Base-by-base conservation (phyloP, 306 rosid genomes). In the Cyclanthera cordifolia region DNA sequence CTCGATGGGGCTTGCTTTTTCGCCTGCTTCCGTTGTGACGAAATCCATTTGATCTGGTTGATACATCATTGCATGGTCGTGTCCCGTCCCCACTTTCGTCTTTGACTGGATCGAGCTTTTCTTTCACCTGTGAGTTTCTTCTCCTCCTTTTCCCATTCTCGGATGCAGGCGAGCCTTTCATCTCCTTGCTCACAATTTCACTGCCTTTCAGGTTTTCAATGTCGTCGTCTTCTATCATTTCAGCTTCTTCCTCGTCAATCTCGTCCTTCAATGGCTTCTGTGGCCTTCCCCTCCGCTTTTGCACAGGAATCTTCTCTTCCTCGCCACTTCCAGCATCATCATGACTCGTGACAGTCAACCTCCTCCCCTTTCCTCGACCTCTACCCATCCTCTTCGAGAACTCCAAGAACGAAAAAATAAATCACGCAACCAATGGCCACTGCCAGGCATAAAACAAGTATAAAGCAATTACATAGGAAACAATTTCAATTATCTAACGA, bases 21-120 rank as follows among this genome's bases (percentile, higher is more conserved):
- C 96, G 81, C 85, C 96, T 78, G 77, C 96, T 88, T 8, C 97
- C 90, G 70, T 79, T 84, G 55, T 86, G 95, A 13, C 97, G 84
- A 77, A 86, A 88, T 67, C 97, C 86, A 52, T 74, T 79, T 9
- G 83, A 79, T 61, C 77, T 76, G 5, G 78, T 74, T 21, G 81
- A 77, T 58, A 76, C 80, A 57, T 79, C 83, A 2, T 77, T 74
- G 69, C 73, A 67, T 28, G 83, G 75, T 60, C 74, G 53, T 16
- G 76, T 78, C 10, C 75, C 83, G 19, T 16, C 69, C 12, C 83
- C 81, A 8, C 73, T 82, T 58, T 79, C 86, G 25, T 82, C 86
- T 60, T 82, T 79, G 41, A 60, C 81, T 2, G 79, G 72, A 53
- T 82, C 80, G 0, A 71, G 49, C 72, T 76, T 82, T 63, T 82